phyloP scores from a whole-genome alignment of 352 stramenopile genomes.

The Globisporangium recalcitrans region DNA sequence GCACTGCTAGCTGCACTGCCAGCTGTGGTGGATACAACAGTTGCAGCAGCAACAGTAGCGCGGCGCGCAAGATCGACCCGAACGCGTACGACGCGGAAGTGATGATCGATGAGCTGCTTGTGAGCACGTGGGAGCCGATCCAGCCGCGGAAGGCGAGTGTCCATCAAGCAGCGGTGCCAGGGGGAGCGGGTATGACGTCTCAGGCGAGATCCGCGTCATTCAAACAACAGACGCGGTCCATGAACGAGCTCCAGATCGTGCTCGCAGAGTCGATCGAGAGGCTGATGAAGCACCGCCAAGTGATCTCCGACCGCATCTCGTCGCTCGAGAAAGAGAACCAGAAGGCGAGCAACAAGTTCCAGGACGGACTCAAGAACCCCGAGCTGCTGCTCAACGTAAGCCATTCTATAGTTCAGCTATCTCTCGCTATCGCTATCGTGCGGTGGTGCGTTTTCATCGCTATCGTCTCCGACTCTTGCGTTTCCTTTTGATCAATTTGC shows the following conservation, averaged over 20 bases:
- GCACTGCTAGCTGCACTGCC: background rate
- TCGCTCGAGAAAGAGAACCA: conserved; percentile 62
- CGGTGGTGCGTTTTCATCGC: too few species aligned
- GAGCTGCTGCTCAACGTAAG: conserved; percentile 54
- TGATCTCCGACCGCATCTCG: conserved; percentile 51
- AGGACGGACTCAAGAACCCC: conserved; percentile 53
- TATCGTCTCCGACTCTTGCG: too few species aligned
- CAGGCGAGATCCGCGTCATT: conserved; percentile 29
- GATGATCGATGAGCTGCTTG: conserved; percentile 78
- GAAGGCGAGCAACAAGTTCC: conserved; percentile 46
- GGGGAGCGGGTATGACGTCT: background rate
- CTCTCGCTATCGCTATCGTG: background rate
- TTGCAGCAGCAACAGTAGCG: background rate
- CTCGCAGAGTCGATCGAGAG: conserved; percentile 53
- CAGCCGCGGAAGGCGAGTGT: conserved; percentile 18
- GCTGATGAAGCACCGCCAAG: conserved; percentile 49
- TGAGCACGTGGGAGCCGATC: conserved; percentile 42
- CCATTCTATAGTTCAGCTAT: background rate
- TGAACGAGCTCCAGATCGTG: conserved; percentile 64
- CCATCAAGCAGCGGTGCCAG: background rate
- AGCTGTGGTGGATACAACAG: background rate
- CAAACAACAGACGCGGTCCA: conserved; percentile 46
- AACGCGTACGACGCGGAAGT: conserved; percentile 49
- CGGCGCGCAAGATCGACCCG: background rate
- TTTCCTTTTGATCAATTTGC: conserved; percentile 15